These are phyloP conservation scores for Pichia heedii DNA, from an alignment of 805 yeast species.

Conservation along the genomic window DNA sequence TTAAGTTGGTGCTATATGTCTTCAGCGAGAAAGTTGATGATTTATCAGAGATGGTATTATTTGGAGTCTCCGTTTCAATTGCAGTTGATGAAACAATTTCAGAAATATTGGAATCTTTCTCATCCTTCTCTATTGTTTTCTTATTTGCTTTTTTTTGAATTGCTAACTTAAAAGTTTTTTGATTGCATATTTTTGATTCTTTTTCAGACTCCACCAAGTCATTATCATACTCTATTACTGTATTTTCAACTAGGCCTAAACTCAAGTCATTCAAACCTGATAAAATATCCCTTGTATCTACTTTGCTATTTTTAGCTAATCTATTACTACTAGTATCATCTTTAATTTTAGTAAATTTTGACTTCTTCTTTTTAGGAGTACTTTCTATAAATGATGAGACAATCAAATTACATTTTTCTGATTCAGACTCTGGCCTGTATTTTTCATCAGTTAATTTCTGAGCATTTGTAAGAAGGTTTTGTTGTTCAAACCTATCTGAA, in stretches of 20 bases:
- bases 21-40: neutral
- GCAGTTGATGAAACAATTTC: neutral
- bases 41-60: neutral
- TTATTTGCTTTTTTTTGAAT: neutral
- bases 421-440: too few relatives aligned
- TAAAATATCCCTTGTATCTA: neutral
- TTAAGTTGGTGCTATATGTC: neutral
- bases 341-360: too few relatives aligned
- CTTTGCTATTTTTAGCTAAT: too few relatives aligned
- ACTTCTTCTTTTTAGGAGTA: conserved; percentile 1
- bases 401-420: too few relatives aligned
- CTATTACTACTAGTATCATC: neutral
- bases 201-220: neutral
- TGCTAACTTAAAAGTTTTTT: neutral
- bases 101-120: neutral
- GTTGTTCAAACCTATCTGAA: too few relatives aligned
- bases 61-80: neutral
- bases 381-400: too few relatives aligned
- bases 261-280: neutral
- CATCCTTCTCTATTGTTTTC: neutral
- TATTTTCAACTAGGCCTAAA: neutral
- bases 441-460: too few relatives aligned
- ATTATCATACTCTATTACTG: neutral
- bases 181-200: neutral
- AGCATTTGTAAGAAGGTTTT: too few relatives aligned